Conservation (phyloP, 768 basidiomycete genomes). For the Pholiota molesta region DNA sequence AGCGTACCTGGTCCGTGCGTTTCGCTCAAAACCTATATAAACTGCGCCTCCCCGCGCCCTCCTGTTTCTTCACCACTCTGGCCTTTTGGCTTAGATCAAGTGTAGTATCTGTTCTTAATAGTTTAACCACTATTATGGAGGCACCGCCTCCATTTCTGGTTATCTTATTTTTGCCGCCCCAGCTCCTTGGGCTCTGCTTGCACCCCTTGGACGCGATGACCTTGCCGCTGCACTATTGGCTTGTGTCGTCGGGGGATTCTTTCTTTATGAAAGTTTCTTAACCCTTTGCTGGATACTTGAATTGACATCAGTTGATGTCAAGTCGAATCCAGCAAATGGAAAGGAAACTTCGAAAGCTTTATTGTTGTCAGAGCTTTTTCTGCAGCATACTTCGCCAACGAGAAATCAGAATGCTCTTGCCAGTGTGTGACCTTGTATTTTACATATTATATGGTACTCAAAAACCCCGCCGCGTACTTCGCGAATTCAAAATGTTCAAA, state of each 20-base stretch:
- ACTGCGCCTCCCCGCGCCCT: neutral
- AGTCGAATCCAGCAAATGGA: conserved; percentile 29
- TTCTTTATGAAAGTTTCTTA: conserved; percentile 24
- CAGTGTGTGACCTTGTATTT: too few species aligned
- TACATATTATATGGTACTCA: too few species aligned
- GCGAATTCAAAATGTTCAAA: too few species aligned
- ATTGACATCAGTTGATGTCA: conserved; percentile 25
- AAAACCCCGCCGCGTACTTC: too few species aligned
- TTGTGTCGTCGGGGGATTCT: conserved; percentile 65
- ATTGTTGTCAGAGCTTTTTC: too few species aligned
- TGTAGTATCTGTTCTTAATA: conserved; percentile 97
- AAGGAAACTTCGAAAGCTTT: too few species aligned
- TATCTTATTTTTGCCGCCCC: conserved; percentile 61
- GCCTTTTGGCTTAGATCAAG: conserved; percentile 98
- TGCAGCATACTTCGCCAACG: too few species aligned
- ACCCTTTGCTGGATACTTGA: conserved; percentile 31
- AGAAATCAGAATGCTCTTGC: too few species aligned
- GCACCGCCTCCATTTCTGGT: conserved; percentile 56
- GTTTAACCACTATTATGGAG: conserved; percentile 70
- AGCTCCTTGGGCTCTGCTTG: conserved; percentile 60
- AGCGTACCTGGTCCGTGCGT: neutral
- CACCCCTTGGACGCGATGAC: conserved; percentile 57
- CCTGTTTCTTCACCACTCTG: conserved; percentile 71
- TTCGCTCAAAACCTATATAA: neutral
- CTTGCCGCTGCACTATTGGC: conserved; percentile 58